Percentiles rank a stretch among this genome's conserved stretches.
phyloP scores from a whole-genome alignment of 306 rosid species.

The Dalbergia cultrata region DNA sequence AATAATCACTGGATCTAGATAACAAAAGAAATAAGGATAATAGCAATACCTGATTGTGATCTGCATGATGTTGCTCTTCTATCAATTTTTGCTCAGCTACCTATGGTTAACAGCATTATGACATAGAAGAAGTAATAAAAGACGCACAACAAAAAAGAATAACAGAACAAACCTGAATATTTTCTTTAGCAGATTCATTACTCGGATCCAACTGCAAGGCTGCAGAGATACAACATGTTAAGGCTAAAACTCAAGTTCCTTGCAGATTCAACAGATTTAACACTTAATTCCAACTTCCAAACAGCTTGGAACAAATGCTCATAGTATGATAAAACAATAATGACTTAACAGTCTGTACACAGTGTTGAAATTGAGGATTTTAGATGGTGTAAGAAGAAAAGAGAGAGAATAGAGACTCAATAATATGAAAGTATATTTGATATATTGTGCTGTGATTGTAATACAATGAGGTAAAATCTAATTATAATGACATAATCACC shows the following conservation, averaged over 20 bases:
- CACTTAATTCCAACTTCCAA: constrained; percentile 40
- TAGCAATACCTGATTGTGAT: constrained; percentile 67
- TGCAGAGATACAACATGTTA: constrained; percentile 53
- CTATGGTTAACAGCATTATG: constrained; percentile 57
- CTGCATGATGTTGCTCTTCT: constrained; percentile 62
- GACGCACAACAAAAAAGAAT: constrained; percentile 28
- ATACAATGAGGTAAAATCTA: too few species aligned
- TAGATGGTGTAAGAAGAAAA: too few species aligned
- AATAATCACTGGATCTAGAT: too few species aligned
- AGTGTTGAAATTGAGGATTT: too few species aligned
- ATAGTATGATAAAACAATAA: constrained; percentile 6
- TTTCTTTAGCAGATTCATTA: constrained; percentile 85
- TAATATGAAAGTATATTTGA: too few species aligned
- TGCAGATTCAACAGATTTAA: neutral
- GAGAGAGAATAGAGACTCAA: too few species aligned
- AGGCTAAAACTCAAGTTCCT: constrained; percentile 8
- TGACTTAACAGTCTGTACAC: neutral
- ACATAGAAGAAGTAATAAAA: constrained; percentile 32
- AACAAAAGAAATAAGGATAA: neutral
- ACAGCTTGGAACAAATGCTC: constrained; percentile 21
- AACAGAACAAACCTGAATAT: constrained; percentile 71
- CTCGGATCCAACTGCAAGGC: constrained; percentile 90
- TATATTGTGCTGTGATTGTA: too few species aligned
- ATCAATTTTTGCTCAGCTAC: constrained; percentile 69
- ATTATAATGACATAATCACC: too few species aligned